These are phyloP conservation scores for Penicillium fuscoglaucum DNA, from an alignment of 2,329 filamentous ascomycete species.

Conservation along the genomic window DNA sequence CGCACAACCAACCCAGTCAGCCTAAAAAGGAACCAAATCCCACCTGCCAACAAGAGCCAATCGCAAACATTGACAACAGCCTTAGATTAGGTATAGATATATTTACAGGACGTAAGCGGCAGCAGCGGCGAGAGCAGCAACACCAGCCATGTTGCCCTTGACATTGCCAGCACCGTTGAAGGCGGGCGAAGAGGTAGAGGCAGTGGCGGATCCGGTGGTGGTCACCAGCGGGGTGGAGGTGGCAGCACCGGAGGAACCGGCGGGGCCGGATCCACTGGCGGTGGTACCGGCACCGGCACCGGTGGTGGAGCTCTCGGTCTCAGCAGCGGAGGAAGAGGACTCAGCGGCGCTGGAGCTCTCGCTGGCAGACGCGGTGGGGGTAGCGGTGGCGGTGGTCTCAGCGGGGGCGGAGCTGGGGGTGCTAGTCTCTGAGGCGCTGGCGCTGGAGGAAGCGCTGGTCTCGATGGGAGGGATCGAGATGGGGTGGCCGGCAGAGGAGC, in stretches of 20 bases:
- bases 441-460: constrained; percentile 15
- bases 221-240: constrained; percentile 21
- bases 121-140: constrained; percentile 27
- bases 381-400: constrained; percentile 10
- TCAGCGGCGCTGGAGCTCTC: constrained; percentile 12
- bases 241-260: constrained; percentile 13
- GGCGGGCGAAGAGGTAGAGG: constrained; percentile 22
- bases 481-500: constrained; percentile 39
- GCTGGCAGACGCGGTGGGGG: constrained; percentile 5
- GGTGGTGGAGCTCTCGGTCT: not conserved
- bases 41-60: not conserved
- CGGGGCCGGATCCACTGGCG: constrained; percentile 6
- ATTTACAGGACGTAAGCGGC: constrained; percentile 31
- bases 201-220: constrained; percentile 15
- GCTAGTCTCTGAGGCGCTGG: constrained; percentile 5
- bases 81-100: constrained; percentile 15
- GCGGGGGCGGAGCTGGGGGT: constrained; percentile 11
- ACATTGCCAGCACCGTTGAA: constrained; percentile 28
- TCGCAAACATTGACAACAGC: not conserved
- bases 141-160: constrained; percentile 30
- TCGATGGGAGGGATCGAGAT: constrained; percentile 38
- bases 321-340: constrained; percentile 4
- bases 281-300: constrained; percentile 10
- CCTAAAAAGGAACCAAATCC: not conserved
- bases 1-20: not conserved